Evolutionary conservation across 2,329 filamentous ascomycete species (phyloP), one percentile per base, ranked within the genome.

Genomic region (Neofusicoccum parvum): DNA sequence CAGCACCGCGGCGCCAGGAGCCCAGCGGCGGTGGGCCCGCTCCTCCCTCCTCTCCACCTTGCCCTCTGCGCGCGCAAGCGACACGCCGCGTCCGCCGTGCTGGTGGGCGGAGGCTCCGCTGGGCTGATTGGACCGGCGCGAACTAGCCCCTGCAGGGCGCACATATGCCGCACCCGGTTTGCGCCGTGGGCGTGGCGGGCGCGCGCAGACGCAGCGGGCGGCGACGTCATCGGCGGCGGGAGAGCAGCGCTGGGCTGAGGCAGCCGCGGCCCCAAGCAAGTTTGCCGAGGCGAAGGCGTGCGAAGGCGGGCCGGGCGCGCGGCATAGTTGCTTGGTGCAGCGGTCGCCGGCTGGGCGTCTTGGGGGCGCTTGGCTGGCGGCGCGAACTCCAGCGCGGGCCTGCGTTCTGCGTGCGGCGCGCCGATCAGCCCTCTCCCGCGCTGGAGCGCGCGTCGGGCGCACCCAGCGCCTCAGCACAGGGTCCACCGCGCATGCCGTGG

Each of bases 381-480:
- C 54, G n/a, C 54, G 39, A 60, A 60, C 56, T 48, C 43, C 56
- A 48, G 43, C 43, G 41, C 41, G 20, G 36, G 12, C 12, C 36
- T 39, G 37, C 37, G 37, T 17, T 12, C 14, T 36, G 41, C 15
- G 27, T 12, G 50, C 34, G 14, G 50, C 34, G n/a, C 37, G 56
- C 41, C 36, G 56, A 48, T 60, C 43, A 20, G n/a, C 56, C 45
- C 43, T 45, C 54, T 43, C 53, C 56, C 41, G 56, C 56, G 41
- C 36, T 60, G 56, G 56, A 60, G 10, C 43, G 56, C 56, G 41
- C 54, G 54, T 46, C 54, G 54, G 54, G 54, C 54, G 54, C 54
- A 59, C 54, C 54, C 54, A 59, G 54, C 54, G 54, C 54, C 41
- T 59, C 54, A 59, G 20, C 54, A 59, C 59, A 62, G 59, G 59